Base-by-base conservation (phyloP, 2,329 filamentous ascomycete genomes). In the Monosporascus sp. region DNA sequence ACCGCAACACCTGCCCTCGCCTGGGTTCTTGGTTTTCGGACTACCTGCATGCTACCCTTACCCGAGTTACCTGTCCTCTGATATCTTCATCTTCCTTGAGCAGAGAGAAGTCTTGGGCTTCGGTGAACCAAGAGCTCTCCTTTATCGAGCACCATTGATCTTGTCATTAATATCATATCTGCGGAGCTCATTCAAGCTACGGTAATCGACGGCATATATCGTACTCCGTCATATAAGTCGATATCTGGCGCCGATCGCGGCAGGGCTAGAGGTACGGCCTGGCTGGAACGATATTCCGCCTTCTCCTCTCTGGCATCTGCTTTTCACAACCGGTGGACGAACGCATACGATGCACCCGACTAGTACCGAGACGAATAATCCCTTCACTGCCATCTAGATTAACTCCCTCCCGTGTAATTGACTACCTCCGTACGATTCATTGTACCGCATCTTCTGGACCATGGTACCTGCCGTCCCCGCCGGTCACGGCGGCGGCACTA, bases 381-480 rank as follows among this genome's bases (percentile, higher is more conserved):
- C 24, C 43, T 46, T 18, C 22, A 46, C 22, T 27, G 5, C 17
- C 43, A 22, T 46, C 22, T 46, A 25, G 31, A 31, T 14, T 17
- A 2, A 46, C 22, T 3, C 43, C 22, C 22, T n/a, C n/a, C 7
- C 9, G 5, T 5, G 8, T 14, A 46, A 24, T 43, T n/a, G 43
- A 46, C 9, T n/a, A 15, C 31, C n/a, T 35, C 5, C 24, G 9
- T 15, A 7, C 24, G 14, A 11, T 35, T 5, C 31, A 35, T 17
- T 44, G 49, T 49, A 36, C 37, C 37, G 17, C 3, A 8, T 46
- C 36, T 50, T 45, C 35, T 54, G 51, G 63, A 63, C 57, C 57
- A 75, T 76, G 72, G 74, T 71, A 53, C 69, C 74, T 54, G 69
- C 67, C 46, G 67, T 73, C 58, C 72, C 67, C 53, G 65, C 69